Conservation (phyloP, 208 protist species). For the Leishmania mexicana region DNA sequence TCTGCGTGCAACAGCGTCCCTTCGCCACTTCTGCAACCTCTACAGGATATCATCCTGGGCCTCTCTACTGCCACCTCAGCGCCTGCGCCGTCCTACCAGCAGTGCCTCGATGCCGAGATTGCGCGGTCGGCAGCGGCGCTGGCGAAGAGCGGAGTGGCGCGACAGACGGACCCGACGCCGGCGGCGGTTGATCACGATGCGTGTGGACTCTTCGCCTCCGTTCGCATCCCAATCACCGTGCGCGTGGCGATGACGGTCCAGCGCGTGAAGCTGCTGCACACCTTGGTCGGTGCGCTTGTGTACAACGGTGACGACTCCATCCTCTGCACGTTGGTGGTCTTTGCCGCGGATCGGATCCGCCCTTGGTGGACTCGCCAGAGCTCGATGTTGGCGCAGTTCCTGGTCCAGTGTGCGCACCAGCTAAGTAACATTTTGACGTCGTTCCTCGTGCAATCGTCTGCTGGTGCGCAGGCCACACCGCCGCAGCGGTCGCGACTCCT, state of each 20-base stretch:
- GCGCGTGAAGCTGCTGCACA: conserved; percentile 29
- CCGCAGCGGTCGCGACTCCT: background rate
- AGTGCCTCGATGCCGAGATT: conserved; percentile 15
- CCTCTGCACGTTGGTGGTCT: conserved; percentile 3
- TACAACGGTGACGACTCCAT: conserved; percentile 22
- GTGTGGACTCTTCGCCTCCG: conserved; percentile 1
- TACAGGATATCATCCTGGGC: conserved; percentile 18
- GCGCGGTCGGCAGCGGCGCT: conserved; percentile 1
- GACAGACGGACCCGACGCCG: background rate
- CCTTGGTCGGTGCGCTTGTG: conserved; percentile 6
- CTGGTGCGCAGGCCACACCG: background rate
- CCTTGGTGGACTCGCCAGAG: conserved; percentile 28
- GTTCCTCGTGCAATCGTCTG: background rate
- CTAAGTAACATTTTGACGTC: background rate
- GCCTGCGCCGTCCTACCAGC: conserved; percentile 6
- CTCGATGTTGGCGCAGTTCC: conserved; percentile 18
- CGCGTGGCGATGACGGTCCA: conserved; percentile 31
- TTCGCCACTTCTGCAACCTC: conserved; percentile 5
- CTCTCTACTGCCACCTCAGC: background rate
- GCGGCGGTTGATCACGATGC: background rate
- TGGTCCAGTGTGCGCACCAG: conserved; percentile 13
- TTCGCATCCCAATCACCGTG: conserved; percentile 14
- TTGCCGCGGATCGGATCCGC: conserved; percentile 1
- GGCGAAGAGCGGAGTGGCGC: background rate
- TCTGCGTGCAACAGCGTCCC: background rate